Evolutionary conservation across 1,139 yeast genomes (phyloP), one percentile per base, ranked within the genome.

Genomic region (Diutina scorzettiae): DNA sequence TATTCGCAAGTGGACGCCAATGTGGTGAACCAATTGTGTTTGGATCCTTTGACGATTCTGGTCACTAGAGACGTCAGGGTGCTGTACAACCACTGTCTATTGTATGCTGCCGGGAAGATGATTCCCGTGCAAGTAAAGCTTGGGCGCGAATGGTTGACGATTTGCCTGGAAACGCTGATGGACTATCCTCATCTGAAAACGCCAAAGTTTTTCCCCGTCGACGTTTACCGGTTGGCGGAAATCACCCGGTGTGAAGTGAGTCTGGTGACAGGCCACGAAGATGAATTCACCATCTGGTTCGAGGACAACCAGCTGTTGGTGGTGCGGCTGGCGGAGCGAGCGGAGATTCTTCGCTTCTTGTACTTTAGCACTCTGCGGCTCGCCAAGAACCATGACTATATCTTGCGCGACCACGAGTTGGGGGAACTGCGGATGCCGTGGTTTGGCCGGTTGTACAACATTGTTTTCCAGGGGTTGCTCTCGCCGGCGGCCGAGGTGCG

Each of bases 111-210:
- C 2, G 49, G 55, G 2, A 57, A 58, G 14, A 46, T 53, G 14
- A n/a, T 20, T 19, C 79, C 83, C 0, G 81, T 81, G 1, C 70
- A 74, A 1, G 48, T 86, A 45, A 77, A 76, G 50, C 70, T 86
- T 45, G 95, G 95, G 8, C 71, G 81, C 44, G 78, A 76, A 49
- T 81, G 69, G 62, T 55, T 84, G 37, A 89, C 82, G 51, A 59
- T 84, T 51, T 64, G 69, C 50, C 57, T 60, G n/a, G 59, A 57
- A 11, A 60, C 61, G 8, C 48, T 54, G 29, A 49, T 57, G 12
- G 46, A 50, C 1, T 61, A 62, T 39, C 47, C 49, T 8, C 53
- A 40, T 19, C 50, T 41, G 44, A 53, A 45, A 27, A 63, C 68
- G 3, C 52, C 52, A 37, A 60, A 67, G 1, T 60, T 73, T 43